Evolutionary conservation across 2,329 filamentous ascomycete genomes (phyloP).

Genomic region (Stylonectria norvegica): DNA sequence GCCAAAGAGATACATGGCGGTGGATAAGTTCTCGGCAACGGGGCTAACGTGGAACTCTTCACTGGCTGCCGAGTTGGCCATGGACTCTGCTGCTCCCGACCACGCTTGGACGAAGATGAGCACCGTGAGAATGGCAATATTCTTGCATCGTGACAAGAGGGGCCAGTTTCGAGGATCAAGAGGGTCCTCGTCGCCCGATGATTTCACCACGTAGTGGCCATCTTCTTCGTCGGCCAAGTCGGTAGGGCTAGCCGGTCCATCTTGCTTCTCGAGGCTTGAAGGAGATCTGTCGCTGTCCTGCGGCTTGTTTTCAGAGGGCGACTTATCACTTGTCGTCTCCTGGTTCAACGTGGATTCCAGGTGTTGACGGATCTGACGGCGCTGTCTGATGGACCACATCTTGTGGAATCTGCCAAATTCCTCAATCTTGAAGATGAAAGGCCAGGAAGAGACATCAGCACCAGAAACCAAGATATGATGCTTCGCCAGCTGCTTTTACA

Average conservation of each 20-base stretch:
- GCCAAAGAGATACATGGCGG: slow-evolving; percentile 45
- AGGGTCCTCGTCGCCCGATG: slow-evolving; percentile 32
- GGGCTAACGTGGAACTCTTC: slow-evolving; percentile 41
- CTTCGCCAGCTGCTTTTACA: not conserved
- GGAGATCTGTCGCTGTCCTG: not conserved
- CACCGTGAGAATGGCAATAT: slow-evolving; percentile 33
- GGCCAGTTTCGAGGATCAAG: slow-evolving; percentile 44
- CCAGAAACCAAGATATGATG: not conserved
- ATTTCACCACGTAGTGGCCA: slow-evolving; percentile 18
- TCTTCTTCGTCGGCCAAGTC: not conserved
- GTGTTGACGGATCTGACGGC: slow-evolving; percentile 1
- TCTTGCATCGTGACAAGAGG: slow-evolving; percentile 25
- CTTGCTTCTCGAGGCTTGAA: not conserved
- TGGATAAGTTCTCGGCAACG: slow-evolving; percentile 42
- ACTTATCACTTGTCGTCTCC: not conserved
- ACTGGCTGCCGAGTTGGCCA: slow-evolving; percentile 39
- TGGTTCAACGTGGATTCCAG: not conserved
- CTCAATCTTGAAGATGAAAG: no score
- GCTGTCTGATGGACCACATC: slow-evolving; percentile 1
- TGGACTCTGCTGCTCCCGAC: slow-evolving; percentile 48
- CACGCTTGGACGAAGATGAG: slow-evolving; percentile 47
- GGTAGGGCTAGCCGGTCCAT: not conserved
- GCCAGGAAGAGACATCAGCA: not conserved
- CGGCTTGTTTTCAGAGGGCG: not conserved
- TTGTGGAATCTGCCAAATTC: not conserved